Evolutionary conservation across 441 rosid genomes (phyloP).

Genomic region (Pelargonium fulgidum): DNA sequence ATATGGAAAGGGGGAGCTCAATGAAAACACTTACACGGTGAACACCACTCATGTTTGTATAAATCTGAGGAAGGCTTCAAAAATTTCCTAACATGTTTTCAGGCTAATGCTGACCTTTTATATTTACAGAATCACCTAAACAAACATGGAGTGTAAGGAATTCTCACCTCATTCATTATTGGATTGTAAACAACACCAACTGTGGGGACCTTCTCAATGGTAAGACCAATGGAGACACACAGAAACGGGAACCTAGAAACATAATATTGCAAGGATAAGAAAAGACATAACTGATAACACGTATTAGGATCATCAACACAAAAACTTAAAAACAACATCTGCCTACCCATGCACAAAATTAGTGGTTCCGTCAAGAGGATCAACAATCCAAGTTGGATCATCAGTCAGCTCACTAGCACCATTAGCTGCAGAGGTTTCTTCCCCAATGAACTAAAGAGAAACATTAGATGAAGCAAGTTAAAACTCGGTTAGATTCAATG

Average conservation of each 20-base stretch:
- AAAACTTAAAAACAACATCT: neutral
- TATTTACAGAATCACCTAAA: neutral
- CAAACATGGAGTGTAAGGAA: neutral
- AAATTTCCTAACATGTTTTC: neutral
- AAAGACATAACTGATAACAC: constrained; percentile 8
- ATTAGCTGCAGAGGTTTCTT: constrained; percentile 85
- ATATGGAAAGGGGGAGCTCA: too few relatives aligned
- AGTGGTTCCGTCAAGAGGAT: constrained; percentile 98
- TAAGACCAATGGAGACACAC: constrained; percentile 88
- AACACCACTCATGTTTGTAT: too few relatives aligned
- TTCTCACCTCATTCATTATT: constrained; percentile 76
- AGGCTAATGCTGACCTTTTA: neutral
- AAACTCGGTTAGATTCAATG: neutral
- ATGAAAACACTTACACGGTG: too few relatives aligned
- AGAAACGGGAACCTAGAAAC: constrained; percentile 69
- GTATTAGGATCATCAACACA: constrained; percentile 10
- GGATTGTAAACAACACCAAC: constrained; percentile 93
- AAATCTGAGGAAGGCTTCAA: too few relatives aligned
- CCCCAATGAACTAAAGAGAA: constrained; percentile 71
- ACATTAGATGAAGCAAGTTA: constrained; percentile 9
- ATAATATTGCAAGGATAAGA: constrained; percentile 9
- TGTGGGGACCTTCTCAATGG: constrained; percentile 64
- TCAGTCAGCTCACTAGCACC: constrained; percentile 72
- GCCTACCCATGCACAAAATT: constrained; percentile 91
- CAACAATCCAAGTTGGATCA: constrained; percentile 96